phyloP scores from a whole-genome alignment of 352 stramenopile species.

The Phytophthora foliorum region DNA sequence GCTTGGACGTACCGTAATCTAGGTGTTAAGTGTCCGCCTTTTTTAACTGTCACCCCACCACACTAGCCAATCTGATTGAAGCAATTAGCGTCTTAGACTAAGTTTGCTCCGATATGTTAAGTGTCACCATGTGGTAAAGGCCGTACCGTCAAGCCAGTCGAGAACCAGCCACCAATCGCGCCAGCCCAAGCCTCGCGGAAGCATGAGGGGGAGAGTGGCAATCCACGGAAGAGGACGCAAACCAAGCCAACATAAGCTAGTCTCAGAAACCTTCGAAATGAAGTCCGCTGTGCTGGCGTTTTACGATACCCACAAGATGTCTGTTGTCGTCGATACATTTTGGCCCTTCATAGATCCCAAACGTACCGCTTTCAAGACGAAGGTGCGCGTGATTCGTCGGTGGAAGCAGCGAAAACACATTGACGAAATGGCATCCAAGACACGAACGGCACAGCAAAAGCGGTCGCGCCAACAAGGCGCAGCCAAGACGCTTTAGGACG shows the following conservation, averaged over 20 bases:
- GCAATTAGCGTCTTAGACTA: too few species aligned
- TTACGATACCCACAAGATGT: slow-evolving; percentile 11
- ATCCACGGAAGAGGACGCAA: background rate
- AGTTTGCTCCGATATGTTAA: slow-evolving; percentile 4
- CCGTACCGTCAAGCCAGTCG: background rate
- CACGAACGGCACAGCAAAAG: background rate
- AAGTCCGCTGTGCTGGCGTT: slow-evolving; percentile 6
- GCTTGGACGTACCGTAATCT: slow-evolving; percentile 4
- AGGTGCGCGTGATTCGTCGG: slow-evolving; percentile 1
- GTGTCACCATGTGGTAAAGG: background rate
- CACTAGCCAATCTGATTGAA: background rate
- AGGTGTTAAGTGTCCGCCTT: slow-evolving; percentile 17
- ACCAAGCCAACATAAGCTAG: slow-evolving; percentile 5
- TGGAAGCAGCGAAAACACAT: slow-evolving; percentile 14
- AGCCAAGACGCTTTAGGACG: slow-evolving; percentile 4
- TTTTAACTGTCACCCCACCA: background rate
- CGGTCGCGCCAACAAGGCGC: background rate
- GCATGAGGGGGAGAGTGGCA: background rate
- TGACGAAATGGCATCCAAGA: background rate
- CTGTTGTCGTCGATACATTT: slow-evolving; percentile 7
- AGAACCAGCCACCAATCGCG: background rate
- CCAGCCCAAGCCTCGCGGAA: background rate
- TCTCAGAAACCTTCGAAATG: slow-evolving; percentile 8
- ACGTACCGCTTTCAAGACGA: slow-evolving; percentile 4
- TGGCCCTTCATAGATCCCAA: slow-evolving; percentile 1